A percentile compares a stretch with the other conserved stretches of the same genome.
Conservation (phyloP, 257 asterid species). For the Fraxinus americana region DNA sequence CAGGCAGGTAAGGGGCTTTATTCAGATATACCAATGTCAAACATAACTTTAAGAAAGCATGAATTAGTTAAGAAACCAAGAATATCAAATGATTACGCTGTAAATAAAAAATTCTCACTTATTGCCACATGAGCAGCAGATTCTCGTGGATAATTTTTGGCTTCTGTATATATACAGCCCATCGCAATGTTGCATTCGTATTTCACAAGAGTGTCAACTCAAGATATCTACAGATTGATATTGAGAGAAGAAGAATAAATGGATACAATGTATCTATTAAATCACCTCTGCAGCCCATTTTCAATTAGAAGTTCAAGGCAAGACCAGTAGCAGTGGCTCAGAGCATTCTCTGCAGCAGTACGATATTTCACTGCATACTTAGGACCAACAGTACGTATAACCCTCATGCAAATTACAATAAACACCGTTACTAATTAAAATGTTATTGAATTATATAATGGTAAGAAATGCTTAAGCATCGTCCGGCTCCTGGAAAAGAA, state of each 20-base stretch:
- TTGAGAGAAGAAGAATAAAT: neutral
- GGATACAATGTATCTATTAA: neutral
- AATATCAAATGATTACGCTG: neutral
- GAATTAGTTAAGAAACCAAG: neutral
- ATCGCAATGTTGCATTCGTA: conserved; percentile 75
- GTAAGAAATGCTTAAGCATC: neutral
- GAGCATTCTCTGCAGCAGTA: conserved; percentile 97
- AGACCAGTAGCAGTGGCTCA: conserved; percentile 92
- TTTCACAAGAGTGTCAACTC: conserved; percentile 20
- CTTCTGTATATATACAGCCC: conserved; percentile 93
- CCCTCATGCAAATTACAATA: conserved; percentile 64
- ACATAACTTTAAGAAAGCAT: neutral
- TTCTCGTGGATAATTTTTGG: conserved; percentile 96
- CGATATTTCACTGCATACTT: conserved; percentile 96
- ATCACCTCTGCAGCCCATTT: conserved; percentile 25
- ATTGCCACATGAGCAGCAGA: conserved; percentile 99
- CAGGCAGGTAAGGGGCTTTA: neutral
- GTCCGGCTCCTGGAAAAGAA: neutral
- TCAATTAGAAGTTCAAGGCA: conserved; percentile 69
- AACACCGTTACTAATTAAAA: neutral
- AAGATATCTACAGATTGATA: conserved; percentile 21
- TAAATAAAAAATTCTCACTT: conserved; percentile 48
- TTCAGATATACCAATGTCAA: neutral
- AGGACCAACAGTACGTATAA: conserved; percentile 97
- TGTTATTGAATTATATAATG: conserved; percentile 5